phyloP scores from a whole-genome alignment of 2,329 filamentous ascomycete species.

The Ophiostoma himal-ulmi region DNA sequence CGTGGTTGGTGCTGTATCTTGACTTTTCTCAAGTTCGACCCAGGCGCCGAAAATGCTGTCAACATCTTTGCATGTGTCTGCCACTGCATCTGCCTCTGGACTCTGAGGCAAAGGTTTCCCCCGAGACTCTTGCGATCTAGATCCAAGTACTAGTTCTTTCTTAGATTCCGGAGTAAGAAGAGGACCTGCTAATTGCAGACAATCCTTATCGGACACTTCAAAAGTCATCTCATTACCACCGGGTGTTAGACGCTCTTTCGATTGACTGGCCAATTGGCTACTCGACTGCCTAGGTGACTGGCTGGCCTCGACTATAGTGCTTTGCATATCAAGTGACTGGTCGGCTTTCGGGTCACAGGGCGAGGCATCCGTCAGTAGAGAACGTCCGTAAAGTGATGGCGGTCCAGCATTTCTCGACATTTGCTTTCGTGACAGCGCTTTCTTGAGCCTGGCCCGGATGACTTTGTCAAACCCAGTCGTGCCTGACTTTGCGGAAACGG shows the following conservation, averaged over 20 bases:
- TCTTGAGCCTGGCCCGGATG: constrained; percentile 20
- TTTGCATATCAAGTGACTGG: background rate
- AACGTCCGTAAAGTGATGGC: background rate
- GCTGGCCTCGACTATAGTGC: constrained; percentile 1
- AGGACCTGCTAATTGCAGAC: too few relatives aligned
- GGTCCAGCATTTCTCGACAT: too few relatives aligned
- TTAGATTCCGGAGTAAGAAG: background rate
- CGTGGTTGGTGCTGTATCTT: background rate
- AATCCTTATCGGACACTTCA: background rate
- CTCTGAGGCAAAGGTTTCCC: background rate
- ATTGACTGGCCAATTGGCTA: background rate
- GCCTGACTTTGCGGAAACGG: background rate
- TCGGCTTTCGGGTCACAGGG: background rate
- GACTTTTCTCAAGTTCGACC: constrained; percentile 17
- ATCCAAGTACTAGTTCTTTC: background rate
- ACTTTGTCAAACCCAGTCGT: constrained; percentile 20
- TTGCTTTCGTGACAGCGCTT: constrained; percentile 17
- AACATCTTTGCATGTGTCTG: constrained; percentile 16
- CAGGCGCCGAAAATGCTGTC: constrained; percentile 24
- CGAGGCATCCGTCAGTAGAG: background rate
- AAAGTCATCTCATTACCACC: background rate
- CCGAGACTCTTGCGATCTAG: background rate
- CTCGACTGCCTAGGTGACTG: background rate
- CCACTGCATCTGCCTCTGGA: background rate
- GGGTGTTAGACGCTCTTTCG: background rate